phyloP scores from a whole-genome alignment of 169 alveolate species.

The Sarcocystis neurona region DNA sequence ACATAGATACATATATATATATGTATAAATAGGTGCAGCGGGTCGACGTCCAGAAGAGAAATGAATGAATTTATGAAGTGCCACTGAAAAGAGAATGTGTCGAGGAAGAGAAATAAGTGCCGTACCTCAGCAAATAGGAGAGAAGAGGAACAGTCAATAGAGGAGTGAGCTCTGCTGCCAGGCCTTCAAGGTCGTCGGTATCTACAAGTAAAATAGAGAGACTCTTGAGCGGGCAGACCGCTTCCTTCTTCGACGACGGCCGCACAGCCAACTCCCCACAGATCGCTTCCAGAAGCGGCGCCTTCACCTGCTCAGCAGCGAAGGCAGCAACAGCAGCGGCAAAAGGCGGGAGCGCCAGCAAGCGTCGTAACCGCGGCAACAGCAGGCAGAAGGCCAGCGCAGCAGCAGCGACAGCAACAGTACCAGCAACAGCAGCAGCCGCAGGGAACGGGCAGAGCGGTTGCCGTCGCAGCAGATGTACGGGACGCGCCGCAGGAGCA shows the following conservation, averaged over 20 bases:
- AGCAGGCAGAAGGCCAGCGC: not conserved
- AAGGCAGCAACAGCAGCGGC: too few relatives aligned
- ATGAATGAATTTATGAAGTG: too few relatives aligned
- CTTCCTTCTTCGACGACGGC: not conserved
- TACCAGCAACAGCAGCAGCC: too few relatives aligned
- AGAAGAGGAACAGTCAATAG: conserved; percentile 31
- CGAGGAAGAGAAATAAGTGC: too few relatives aligned
- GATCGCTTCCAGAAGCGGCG: not conserved
- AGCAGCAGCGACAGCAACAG: too few relatives aligned
- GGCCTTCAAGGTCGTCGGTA: conserved; percentile 38
- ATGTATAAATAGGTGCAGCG: too few relatives aligned
- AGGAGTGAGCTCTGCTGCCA: conserved; percentile 42
- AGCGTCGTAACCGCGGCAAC: not conserved
- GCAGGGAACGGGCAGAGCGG: too few relatives aligned
- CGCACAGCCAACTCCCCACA: not conserved
- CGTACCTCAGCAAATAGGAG: conserved; percentile 26
- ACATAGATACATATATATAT: too few relatives aligned
- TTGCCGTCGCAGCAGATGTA: too few relatives aligned
- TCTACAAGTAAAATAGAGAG: conserved; percentile 13
- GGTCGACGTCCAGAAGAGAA: too few relatives aligned
- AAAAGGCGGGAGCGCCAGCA: not conserved
- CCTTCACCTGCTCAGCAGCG: conserved; percentile 25
- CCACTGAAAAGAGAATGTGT: too few relatives aligned
- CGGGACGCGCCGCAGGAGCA: too few relatives aligned
- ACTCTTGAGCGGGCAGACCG: conserved; percentile 16